Evolutionary conservation across 257 asterid genomes (phyloP).

Genomic region (Linaria vulgaris): DNA sequence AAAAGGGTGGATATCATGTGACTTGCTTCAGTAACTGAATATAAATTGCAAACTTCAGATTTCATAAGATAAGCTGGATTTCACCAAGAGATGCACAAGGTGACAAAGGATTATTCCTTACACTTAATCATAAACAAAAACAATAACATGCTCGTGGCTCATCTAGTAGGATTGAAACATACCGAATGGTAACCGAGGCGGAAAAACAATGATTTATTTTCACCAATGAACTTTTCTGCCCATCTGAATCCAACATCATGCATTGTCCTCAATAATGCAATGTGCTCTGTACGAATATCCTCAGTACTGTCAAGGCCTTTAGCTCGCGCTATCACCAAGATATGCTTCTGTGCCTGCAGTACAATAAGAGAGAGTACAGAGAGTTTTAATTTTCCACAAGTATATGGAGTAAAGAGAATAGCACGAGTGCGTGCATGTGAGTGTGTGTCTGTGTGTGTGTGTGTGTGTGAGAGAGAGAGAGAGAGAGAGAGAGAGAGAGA

Average conservation of each 20-base stretch:
- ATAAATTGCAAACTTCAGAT: too few species aligned
- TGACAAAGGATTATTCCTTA: not conserved
- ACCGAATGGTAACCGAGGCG: constrained; percentile 97
- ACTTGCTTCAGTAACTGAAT: too few species aligned
- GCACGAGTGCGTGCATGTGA: too few species aligned
- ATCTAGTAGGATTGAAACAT: constrained; percentile 26
- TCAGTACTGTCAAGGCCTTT: constrained; percentile 73
- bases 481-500: constrained; percentile 22
- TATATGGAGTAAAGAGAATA: too few species aligned
- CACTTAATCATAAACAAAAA: not conserved
- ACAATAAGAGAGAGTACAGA: constrained; percentile 1
- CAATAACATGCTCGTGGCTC: not conserved
- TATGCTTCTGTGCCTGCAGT: constrained; percentile 70
- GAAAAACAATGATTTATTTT: constrained; percentile 52
- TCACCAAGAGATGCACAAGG: not conserved
- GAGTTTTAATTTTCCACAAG: too few species aligned
- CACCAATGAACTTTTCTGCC: constrained; percentile 59
- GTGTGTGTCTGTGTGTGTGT: too few species aligned
- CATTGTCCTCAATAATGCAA: constrained; percentile 61
- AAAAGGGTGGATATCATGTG: too few species aligned
- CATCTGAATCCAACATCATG: constrained; percentile 74
- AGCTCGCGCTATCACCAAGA: constrained; percentile 68
- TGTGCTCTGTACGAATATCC: constrained; percentile 57
- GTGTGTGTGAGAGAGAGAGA: too few species aligned
- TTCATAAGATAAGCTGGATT: constrained; percentile 4